Base-by-base conservation (phyloP, 202 grass and related monocot genomes). In the Saccharum hybrid region DNA sequence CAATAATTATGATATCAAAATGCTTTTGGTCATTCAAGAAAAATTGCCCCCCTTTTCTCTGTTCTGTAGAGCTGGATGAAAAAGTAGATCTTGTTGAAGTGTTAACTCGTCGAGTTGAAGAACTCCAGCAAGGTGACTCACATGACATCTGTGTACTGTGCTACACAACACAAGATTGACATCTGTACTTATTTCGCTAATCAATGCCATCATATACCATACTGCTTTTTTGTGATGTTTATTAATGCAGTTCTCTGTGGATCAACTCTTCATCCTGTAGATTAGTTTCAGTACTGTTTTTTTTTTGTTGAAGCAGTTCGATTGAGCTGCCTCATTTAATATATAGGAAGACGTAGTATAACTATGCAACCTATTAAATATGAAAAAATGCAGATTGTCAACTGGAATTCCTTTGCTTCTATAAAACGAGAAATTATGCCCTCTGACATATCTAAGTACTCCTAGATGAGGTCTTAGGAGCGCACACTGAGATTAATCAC, bases 71-170 rank as follows among this genome's bases (percentile, higher is more conserved):
- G 68, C 85, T 93, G 90, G 92, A 90, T 68, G 86, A 88, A 39
- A 90, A 80, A 66, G 82, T 63, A 67, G 83, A 81, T 13, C 18
- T 72, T 73, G 77, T 88, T 26, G 80, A 94, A 66, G 75, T 73
- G 48, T 81, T 98, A 65, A 88, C 60, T 62, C 72, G 62, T 57
- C 86, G 66, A 75, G 91, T 88, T 71, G 92, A 94, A 78, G 88
- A 94, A 71, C 87, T 98, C 70, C 87, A 94, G 82, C 69, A 69
- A 82, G 95, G 92, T 94, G 59, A 62, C 59, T 62, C 28, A 57
- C 57, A 66, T 77, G 39, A 74, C 41, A 68, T 79, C n/a, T 72
- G 5, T 60, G n/a, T 13, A 62, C 59, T 28, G 59, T 62, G 59
- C 59, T 28, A 28, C 59, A 62, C 59, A 52, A 51, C 48, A 74